Evolutionary conservation across 73 alveolate species (phyloP).

Genomic region (Paramecium octaurelia): DNA sequence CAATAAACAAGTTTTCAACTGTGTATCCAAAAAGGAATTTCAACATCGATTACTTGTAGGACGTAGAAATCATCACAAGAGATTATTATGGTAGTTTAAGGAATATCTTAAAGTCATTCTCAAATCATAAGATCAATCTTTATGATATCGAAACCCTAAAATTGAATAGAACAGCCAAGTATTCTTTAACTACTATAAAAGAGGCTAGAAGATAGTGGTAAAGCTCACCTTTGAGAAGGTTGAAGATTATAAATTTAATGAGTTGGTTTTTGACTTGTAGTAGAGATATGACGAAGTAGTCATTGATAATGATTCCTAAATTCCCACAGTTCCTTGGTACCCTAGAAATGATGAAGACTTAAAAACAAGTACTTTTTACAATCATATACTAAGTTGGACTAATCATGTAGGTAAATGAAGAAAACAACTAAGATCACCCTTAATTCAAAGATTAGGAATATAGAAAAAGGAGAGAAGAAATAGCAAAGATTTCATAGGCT

Average conservation of each 20-base stretch:
- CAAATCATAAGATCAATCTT: not conserved
- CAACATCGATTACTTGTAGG: not conserved
- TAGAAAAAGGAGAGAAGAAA: conserved; percentile 51
- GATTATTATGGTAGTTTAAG: conserved; percentile 13
- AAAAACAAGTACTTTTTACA: not conserved
- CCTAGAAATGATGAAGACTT: conserved; percentile 22
- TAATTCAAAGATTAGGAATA: conserved; percentile 22
- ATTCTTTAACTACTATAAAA: not conserved
- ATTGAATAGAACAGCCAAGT: not conserved
- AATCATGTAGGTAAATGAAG: conserved; percentile 9
- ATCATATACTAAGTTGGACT: not conserved
- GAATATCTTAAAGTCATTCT: not conserved
- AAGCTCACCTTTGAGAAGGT: conserved; percentile 3
- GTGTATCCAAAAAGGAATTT: conserved; percentile 1
- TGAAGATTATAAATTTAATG: not conserved
- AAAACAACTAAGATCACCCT: conserved; percentile 27
- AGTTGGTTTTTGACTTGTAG: not conserved
- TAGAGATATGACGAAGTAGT: conserved; percentile 22
- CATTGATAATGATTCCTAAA: not conserved
- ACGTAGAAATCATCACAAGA: conserved; percentile 36
- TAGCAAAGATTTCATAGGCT: conserved; percentile 11
- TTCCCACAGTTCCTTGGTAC: conserved; percentile 39
- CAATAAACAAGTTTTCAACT: not conserved
- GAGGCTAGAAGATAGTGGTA: not conserved
- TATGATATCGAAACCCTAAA: not conserved